Evolutionary conservation across 345 rosid species (phyloP), one percentile per base, ranked within the genome.

Genomic region (Pelargonium nanum): DNA sequence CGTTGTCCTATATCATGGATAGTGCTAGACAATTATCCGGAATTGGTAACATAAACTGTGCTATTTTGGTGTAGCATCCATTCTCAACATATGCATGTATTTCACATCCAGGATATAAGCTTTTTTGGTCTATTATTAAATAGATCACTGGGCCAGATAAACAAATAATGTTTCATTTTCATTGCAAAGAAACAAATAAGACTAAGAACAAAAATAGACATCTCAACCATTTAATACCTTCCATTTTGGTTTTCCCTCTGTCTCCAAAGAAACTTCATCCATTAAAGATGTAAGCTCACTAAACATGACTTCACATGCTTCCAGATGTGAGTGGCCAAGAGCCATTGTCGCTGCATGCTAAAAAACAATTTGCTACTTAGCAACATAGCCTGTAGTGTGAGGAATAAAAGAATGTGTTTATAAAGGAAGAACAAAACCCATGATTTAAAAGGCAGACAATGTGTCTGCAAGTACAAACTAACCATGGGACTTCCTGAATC

Each of bases 331-430:
- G 74, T 83, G 91, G 58, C 99, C 99, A 7, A 93, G 99, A 60
- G 96, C 96, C 96, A 87, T 81, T 64, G 97, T 87, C 51, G 99
- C 96, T 59, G 95, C 91, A 76, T 87, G 87, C 99, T 93, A 68
- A 40, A 10, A 30, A 12, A 12, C 9, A 40, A n/a, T n/a, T n/a
- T n/a, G n/a, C 48, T 40, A 40, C 10, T 40, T 40, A 40, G 48
- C 48, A 40, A 12, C 48, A 40, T 12, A 40, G 9, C 15, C 48
- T 2, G 48, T 40, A 40, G 9, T 40, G 9, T 2, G 3, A 9
- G 48, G 48, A 40, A 17, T 40, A 40, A 7, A 10, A 6, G 15
- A 40, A 40, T 3, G 32, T 28, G 32, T 28, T 3, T 34, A 34
- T 2, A 40, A 40, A 40, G 15, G 13, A 17, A 40, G 15, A 40